These are phyloP conservation scores for Kodamaea leandrae DNA, from an alignment of 805 yeast genomes.

Conservation along the genomic window DNA sequence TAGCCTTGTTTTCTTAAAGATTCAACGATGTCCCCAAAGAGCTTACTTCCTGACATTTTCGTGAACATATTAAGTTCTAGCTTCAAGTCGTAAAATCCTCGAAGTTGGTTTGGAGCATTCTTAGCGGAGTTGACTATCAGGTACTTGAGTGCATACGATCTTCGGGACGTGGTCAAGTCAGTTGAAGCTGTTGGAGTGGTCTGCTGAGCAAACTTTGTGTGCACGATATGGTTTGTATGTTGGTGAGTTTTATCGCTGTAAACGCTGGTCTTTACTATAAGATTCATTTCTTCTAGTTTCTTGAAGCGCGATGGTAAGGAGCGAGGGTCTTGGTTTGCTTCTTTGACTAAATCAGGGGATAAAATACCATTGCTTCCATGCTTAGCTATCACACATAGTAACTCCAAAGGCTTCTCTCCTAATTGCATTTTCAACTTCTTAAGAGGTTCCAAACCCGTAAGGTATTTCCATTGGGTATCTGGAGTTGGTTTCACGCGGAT, in stretches of 20 bases:
- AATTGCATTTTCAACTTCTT: conserved; percentile 49
- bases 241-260: conserved; percentile 41
- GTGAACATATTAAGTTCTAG: conserved; percentile 53
- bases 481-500: conserved; percentile 41
- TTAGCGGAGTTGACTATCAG: conserved; percentile 50
- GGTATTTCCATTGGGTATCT: conserved; percentile 53
- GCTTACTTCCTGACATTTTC: conserved; percentile 36
- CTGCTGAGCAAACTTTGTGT: conserved; percentile 43
- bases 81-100: conserved; percentile 61
- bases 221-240: conserved; percentile 53
- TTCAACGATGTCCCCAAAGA: conserved; percentile 48
- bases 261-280: conserved; percentile 41
- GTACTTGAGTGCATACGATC: conserved; percentile 26
- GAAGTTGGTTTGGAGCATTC: conserved; percentile 56
- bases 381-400: conserved; percentile 60
- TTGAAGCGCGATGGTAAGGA: conserved; percentile 64
- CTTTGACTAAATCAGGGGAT: conserved; percentile 53
- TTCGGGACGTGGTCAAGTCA: conserved; percentile 20
- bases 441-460: conserved; percentile 50
- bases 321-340: conserved; percentile 67
- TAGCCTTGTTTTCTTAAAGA: conserved; percentile 45
- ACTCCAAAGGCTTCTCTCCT: conserved; percentile 53
- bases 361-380: conserved; percentile 55
- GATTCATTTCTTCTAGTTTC: conserved; percentile 47
- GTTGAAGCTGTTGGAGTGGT: conserved; percentile 22